Conservation (phyloP, 345 rosid species). For the Moringa oleifera region DNA sequence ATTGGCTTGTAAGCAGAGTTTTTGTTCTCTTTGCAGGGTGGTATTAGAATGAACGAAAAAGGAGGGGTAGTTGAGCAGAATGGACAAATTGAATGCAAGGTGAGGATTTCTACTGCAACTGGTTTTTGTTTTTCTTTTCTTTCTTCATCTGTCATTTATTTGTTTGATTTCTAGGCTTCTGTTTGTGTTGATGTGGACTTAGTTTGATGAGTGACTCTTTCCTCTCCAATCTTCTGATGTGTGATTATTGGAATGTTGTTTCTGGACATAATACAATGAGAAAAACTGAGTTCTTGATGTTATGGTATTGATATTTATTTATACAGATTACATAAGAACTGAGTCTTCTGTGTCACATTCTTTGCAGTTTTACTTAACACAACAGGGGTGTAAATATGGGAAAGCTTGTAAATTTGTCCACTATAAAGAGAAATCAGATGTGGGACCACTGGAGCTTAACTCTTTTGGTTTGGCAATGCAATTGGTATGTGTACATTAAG, state of each 20-base stretch:
- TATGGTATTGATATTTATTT: neutral
- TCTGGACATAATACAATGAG: no score
- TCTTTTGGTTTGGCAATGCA: slow-evolving; percentile 20
- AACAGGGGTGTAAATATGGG: slow-evolving; percentile 27
- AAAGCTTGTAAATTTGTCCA: slow-evolving; percentile 25
- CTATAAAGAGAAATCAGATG: slow-evolving; percentile 16
- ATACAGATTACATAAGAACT: neutral
- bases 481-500: slow-evolving; percentile 6
- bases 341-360: slow-evolving; percentile 2
- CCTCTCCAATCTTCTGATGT: neutral
- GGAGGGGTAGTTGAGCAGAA: slow-evolving; percentile 15
- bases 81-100: slow-evolving; percentile 29
- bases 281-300: neutral
- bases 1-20: neutral
- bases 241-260: no score
- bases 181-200: neutral
- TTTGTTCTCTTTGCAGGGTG: slow-evolving; percentile 1
- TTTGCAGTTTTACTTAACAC: slow-evolving; percentile 24
- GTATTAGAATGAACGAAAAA: slow-evolving; percentile 12
- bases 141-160: slow-evolving; percentile 5
- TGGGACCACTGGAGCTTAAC: slow-evolving; percentile 6
- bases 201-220: neutral
- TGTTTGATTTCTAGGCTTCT: slow-evolving; percentile 2
- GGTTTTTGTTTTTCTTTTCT: slow-evolving; percentile 3
- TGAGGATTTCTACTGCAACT: slow-evolving; percentile 3